Conservation (phyloP, 1,139 yeast genomes). For the Pichia sp. region DNA sequence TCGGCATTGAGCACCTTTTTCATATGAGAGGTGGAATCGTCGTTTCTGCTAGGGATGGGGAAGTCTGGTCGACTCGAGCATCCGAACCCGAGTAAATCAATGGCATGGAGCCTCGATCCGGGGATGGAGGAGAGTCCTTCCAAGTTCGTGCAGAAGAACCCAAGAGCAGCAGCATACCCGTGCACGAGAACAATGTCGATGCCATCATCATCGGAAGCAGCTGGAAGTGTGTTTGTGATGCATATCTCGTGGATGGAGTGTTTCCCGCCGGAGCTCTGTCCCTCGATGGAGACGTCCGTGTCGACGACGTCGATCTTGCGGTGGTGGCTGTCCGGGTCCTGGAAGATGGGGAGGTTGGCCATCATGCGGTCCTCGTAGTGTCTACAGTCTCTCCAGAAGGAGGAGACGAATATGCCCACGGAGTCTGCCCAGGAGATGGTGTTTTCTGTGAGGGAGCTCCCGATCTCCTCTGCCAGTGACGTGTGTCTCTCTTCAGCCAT, state of each 20-base stretch:
- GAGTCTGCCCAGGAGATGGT: slow-evolving; percentile 2
- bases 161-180: slow-evolving; percentile 78
- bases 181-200: slow-evolving; percentile 65
- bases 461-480: slow-evolving; percentile 10
- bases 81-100: slow-evolving; percentile 87
- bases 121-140: slow-evolving; percentile 46
- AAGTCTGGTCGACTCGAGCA: slow-evolving; percentile 64
- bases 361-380: slow-evolving; percentile 44
- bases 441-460: background rate
- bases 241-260: slow-evolving; percentile 62
- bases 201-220: slow-evolving; percentile 13
- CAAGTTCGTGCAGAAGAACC: slow-evolving; percentile 68
- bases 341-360: slow-evolving; percentile 54
- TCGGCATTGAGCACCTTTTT: slow-evolving; percentile 50
- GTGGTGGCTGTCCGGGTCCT: slow-evolving; percentile 26
- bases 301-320: slow-evolving; percentile 48
- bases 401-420: slow-evolving; percentile 2
- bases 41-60: slow-evolving; percentile 32
- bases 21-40: slow-evolving; percentile 16
- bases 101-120: slow-evolving; percentile 57
- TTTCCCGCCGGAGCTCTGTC: slow-evolving; percentile 21
- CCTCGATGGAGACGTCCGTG: slow-evolving; percentile 42
- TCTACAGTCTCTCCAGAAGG: slow-evolving; percentile 3
- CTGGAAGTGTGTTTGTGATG: slow-evolving; percentile 37
- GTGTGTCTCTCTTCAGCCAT: background rate